Base-by-base conservation (phyloP, 768 basidiomycete genomes). In the Boletus eberwhitei region DNA sequence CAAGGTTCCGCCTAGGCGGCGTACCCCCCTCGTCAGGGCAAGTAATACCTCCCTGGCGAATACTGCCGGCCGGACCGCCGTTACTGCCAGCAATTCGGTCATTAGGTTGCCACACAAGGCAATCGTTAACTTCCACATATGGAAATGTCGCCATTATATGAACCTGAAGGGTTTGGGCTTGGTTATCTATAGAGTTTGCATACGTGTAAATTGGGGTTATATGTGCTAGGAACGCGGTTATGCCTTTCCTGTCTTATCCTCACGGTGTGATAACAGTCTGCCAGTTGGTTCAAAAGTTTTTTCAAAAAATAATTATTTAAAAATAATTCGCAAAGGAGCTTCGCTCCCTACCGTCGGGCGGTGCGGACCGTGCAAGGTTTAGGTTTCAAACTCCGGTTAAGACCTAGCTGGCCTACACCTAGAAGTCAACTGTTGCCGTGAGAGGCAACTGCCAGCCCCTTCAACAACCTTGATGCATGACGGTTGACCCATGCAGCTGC, bases 1-100 rank as follows among this genome's bases (percentile, higher is more conserved):
- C 60, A 54, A 64, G 39, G 54, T 52, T 61, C 52, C 50, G 48
- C 51, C 6, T 21, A 52, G 54, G 59, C 61, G 65, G 64, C 59
- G 64, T 55, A 34, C 2, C 12, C 43, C 29, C 7, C 17, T 19
- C 6, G 29, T 54, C 65, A 65, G 64, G 64, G 64, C 52, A 45
- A 58, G 48, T 29, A 42, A 49, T 54, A 5, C 52, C 40, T 35
- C 63, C 64, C 49, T 67, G 59, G 45, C 31, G 37, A 61, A 32
- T 48, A 41, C 54, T 40, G 45, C 50, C 56, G 59, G 48, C 51
- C 59, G 57, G 59, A 40, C 53, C 50, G 54, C 46, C 46, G 48
- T 52, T 29, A 17, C 44, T 44, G 48, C 41, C 39, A 58, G 19
- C 41, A 34, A 42, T 42, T 50, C 50, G 54, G 60, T 19, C 48